Evolutionary conservation across 108 stramenopile genomes (phyloP), one percentile per base, ranked within the genome.

Genomic region (Pseudonitzschia multiseries): DNA sequence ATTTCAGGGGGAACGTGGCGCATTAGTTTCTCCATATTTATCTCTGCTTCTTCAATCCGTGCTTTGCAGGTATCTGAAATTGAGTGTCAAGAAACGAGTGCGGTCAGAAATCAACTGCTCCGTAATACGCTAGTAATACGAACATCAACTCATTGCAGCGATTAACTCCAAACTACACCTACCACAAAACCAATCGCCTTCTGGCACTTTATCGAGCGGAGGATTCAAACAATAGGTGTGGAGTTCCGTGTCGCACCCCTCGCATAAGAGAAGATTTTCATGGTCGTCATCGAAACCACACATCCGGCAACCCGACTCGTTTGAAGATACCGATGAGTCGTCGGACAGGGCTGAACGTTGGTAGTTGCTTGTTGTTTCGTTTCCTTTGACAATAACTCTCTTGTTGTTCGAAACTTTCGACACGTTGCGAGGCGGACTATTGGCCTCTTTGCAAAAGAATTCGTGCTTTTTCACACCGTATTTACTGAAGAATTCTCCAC

Each of bases 141-240:
- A n/a, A n/a, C n/a, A n/a, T n/a, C n/a, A n/a, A n/a, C n/a, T n/a
- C n/a, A n/a, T n/a, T n/a, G n/a, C n/a, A n/a, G n/a, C n/a, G n/a
- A n/a, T n/a, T n/a, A n/a, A n/a, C n/a, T n/a, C n/a, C n/a, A n/a
- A n/a, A n/a, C n/a, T n/a, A n/a, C 42, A 65, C 89, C 73, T 61
- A 90, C 89, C 87, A 74, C 89, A 90, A 73, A 88, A 86, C 74
- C 83, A 90, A 61, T 90, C 86, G 28, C 75, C 86, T 50, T 86
- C 76, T 3, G 89, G 89, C 48, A 90, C 87, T 57, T 69, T 70
- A 29, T 73, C 60, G 70, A 90, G 41, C 21, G 86, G 83, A 52
- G 88, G 88, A 14, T 72, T 73, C 54, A 90, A 56, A 67, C 89
- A 90, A 60, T 90, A 90, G 0, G 81, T 86, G 60, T 90, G 89